These are phyloP conservation scores for Saccharomycopsis vini DNA, from an alignment of 805 yeast genomes.

Conservation along the genomic window DNA sequence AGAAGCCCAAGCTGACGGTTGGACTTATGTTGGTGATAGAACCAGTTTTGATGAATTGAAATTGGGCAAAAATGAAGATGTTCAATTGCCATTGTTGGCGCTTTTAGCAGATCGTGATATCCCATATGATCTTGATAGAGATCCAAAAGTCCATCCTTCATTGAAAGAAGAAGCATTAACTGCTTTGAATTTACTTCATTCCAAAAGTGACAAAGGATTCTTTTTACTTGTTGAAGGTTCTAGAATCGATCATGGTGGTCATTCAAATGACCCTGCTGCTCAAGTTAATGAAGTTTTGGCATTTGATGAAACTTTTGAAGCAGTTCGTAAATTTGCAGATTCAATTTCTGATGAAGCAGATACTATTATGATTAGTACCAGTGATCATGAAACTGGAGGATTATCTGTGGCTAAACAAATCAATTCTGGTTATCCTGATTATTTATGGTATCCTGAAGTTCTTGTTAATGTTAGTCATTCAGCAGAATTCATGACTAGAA, in stretches of 20 bases:
- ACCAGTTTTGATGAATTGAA: slow-evolving; percentile 47
- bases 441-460: slow-evolving; percentile 78
- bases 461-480: slow-evolving; percentile 63
- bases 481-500: slow-evolving; percentile 55
- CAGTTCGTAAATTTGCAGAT: slow-evolving; percentile 64
- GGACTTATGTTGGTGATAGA: slow-evolving; percentile 55
- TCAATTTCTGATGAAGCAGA: slow-evolving; percentile 48
- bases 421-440: slow-evolving; percentile 64
- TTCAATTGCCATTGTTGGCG: slow-evolving; percentile 67
- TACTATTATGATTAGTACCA: slow-evolving; percentile 70
- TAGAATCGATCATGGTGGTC: slow-evolving; percentile 93
- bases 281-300: slow-evolving; percentile 88
- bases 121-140: slow-evolving; percentile 77
- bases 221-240: slow-evolving; percentile 86
- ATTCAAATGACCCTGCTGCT: slow-evolving; percentile 88
- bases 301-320: slow-evolving; percentile 71
- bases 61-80: slow-evolving; percentile 47
- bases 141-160: slow-evolving; percentile 48
- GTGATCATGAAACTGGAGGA: slow-evolving; percentile 97
- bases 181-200: slow-evolving; percentile 59
- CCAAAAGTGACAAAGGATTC: slow-evolving; percentile 72
- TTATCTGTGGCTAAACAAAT: slow-evolving; percentile 80
- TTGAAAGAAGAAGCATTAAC: slow-evolving; percentile 69
- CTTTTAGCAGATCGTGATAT: slow-evolving; percentile 69
- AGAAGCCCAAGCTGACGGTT: slow-evolving; percentile 53